Evolutionary conservation across 441 rosid species (phyloP).

Genomic region (Kokia cookei): DNA sequence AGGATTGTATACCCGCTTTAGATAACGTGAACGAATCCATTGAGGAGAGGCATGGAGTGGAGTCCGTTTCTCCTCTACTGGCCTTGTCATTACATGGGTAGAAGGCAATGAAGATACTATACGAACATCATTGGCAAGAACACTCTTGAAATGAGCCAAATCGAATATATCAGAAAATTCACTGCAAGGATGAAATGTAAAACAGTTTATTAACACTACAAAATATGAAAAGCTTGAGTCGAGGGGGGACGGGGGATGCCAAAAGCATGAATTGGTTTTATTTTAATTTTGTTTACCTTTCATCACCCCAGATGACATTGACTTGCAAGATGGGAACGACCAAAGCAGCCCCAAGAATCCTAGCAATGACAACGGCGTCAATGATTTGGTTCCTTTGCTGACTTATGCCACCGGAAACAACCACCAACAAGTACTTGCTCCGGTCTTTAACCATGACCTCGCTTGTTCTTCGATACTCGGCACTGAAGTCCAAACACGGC

Average conservation of each 20-base stretch:
- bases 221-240: background rate
- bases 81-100: constrained; percentile 74
- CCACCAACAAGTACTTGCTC: constrained; percentile 72
- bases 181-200: constrained; percentile 35
- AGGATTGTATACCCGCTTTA: constrained; percentile 47
- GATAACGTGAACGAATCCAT: constrained; percentile 88
- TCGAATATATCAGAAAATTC: constrained; percentile 95
- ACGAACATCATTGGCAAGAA: constrained; percentile 71
- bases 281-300: constrained; percentile 43
- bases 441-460: constrained; percentile 31
- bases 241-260: background rate
- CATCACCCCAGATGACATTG: constrained; percentile 95
- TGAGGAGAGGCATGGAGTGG: constrained; percentile 71
- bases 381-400: constrained; percentile 99
- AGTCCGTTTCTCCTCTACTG: constrained; percentile 74
- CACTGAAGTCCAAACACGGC: constrained; percentile 67
- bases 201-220: background rate
- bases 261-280: background rate
- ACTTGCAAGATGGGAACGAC: constrained; percentile 94
- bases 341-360: constrained; percentile 91
- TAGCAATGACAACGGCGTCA: constrained; percentile 91
- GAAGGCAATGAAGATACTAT: constrained; percentile 79
- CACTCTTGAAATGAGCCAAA: constrained; percentile 77
- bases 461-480: constrained; percentile 45
- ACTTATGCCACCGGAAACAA: constrained; percentile 90